Percentiles rank a stretch among this genome's conserved stretches.
These are phyloP conservation scores for Ilyonectria destructans DNA, from an alignment of 2,329 filamentous ascomycete genomes.

Conservation along the genomic window DNA sequence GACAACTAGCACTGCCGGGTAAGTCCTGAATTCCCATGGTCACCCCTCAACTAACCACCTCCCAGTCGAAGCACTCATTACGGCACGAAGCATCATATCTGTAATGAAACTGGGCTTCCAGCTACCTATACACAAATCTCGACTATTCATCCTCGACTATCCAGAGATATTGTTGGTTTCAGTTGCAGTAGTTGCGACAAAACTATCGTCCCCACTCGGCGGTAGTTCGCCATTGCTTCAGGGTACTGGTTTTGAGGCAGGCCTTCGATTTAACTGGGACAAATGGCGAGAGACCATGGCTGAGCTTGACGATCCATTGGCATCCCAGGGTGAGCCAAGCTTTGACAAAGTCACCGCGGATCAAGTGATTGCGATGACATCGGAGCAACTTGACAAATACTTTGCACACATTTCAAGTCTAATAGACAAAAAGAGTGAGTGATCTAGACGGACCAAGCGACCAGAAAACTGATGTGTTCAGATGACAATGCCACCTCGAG, in stretches of 20 bases:
- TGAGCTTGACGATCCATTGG: conserved; percentile 33
- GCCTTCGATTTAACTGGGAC: conserved; percentile 75
- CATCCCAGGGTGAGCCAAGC: conserved; percentile 44
- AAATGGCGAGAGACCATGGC: conserved; percentile 74
- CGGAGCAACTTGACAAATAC: conserved; percentile 76
- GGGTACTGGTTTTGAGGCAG: conserved; percentile 33
- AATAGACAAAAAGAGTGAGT: conserved; percentile 54
- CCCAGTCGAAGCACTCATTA: conserved; percentile 68
- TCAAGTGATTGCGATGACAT: conserved; percentile 75
- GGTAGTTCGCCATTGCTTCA: conserved; percentile 60
- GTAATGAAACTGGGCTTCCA: conserved; percentile 66
- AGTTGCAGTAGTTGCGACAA: conserved; percentile 82
- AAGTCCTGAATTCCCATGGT: conserved; percentile 47
- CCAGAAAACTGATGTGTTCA: conserved; percentile 36
- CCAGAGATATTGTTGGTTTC: conserved; percentile 84
- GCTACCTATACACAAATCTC: conserved; percentile 66
- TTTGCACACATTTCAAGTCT: conserved; percentile 62
- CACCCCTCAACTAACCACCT: conserved; percentile 45
- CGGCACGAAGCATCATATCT: conserved; percentile 62
- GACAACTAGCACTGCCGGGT: conserved; percentile 83
- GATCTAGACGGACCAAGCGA: too few species aligned
- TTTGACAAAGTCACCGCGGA: conserved; percentile 72
- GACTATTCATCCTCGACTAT: conserved; percentile 69
- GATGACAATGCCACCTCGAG: conserved; percentile 50
- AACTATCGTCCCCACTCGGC: conserved; percentile 85